Percentiles rank a stretch among this genome's conserved stretches.
phyloP scores from a whole-genome alignment of 2,329 filamentous ascomycete genomes.

The Phyllosticta capitalensis region DNA sequence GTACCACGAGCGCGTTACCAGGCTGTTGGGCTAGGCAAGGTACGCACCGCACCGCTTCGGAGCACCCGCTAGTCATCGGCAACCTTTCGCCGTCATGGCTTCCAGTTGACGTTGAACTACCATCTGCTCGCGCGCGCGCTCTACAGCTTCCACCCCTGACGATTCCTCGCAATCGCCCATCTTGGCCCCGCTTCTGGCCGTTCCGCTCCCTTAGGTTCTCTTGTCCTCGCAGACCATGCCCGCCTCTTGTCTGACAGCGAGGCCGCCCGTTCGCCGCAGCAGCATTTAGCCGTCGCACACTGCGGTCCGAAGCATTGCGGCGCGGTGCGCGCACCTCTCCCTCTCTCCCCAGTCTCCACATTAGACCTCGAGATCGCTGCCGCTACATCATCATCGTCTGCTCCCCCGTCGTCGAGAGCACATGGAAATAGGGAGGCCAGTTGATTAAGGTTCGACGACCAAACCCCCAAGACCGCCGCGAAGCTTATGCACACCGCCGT shows the following conservation, averaged over 20 bases:
- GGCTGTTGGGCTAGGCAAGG: neutral
- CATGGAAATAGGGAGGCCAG: neutral
- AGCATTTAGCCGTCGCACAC: conserved; percentile 9
- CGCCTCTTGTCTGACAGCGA: neutral
- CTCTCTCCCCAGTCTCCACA: conserved; percentile 1
- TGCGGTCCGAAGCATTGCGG: conserved; percentile 8
- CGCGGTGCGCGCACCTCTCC: conserved; percentile 2
- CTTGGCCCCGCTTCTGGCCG: neutral
- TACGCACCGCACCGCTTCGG: too few relatives aligned
- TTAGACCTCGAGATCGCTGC: conserved; percentile 5
- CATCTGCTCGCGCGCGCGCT: neutral
- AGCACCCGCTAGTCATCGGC: too few relatives aligned
- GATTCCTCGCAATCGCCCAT: neutral
- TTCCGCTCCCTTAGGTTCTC: neutral
- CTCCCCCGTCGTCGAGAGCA: neutral
- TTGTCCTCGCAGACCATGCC: neutral
- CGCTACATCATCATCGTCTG: conserved; percentile 10
- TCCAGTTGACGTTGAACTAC: neutral
- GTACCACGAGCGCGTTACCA: neutral
- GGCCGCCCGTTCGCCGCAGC: conserved; percentile 2
- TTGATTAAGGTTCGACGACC: neutral
- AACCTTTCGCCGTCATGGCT: neutral
- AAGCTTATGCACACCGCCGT: conserved; percentile 6
- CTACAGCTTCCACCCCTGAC: neutral
- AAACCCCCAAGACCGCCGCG: neutral